phyloP scores from a whole-genome alignment of 306 rosid species.

The Ochetophila trinervis region DNA sequence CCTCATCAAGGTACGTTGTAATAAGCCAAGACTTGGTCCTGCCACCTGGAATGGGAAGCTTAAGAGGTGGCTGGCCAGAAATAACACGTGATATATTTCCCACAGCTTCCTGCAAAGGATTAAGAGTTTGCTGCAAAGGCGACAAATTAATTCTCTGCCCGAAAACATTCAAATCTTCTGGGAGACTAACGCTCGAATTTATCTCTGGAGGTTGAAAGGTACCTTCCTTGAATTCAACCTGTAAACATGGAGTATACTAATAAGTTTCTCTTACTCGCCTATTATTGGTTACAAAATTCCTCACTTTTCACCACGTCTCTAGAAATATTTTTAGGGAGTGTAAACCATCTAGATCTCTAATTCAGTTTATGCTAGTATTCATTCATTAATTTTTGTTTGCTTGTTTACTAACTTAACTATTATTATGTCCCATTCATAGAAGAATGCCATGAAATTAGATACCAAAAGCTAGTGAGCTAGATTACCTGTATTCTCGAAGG shows the following conservation, averaged over 20 bases:
- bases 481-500: constrained; percentile 92
- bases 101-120: constrained; percentile 60
- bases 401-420: not conserved
- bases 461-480: constrained; percentile 6
- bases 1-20: constrained; percentile 75
- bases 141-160: constrained; percentile 71
- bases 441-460: constrained; percentile 8
- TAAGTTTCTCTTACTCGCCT: constrained; percentile 14
- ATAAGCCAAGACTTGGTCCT: constrained; percentile 87
- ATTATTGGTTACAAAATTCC: not conserved
- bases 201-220: constrained; percentile 78
- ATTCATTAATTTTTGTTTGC: not conserved
- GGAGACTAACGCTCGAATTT: constrained; percentile 68
- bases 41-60: constrained; percentile 84
- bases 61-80: constrained; percentile 83
- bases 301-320: not conserved
- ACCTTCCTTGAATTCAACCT: constrained; percentile 94
- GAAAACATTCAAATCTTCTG: constrained; percentile 60
- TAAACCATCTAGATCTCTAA: not conserved
- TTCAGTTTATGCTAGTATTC: no score
- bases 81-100: constrained; percentile 55
- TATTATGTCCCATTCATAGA: not conserved
- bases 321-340: no score
- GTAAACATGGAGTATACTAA: constrained; percentile 24
- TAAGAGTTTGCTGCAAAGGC: constrained; percentile 64